Base-by-base conservation (phyloP, 2,329 filamentous ascomycete species). In the Aspergillus vadensis region DNA sequence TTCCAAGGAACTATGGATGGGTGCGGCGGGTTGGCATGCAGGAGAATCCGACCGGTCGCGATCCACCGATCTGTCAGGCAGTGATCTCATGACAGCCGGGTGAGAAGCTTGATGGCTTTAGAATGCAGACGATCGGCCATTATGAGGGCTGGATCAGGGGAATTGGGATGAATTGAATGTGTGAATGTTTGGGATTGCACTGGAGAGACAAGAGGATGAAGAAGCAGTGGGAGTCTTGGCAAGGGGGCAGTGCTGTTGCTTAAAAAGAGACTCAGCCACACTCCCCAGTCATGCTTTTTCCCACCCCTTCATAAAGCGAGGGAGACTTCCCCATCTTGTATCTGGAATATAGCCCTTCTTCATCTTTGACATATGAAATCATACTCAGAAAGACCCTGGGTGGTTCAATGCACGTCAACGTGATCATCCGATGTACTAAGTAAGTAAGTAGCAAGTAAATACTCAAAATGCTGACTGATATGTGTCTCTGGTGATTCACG, bases 221-320 rank as follows among this genome's bases (percentile, higher is more conserved):
- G 5, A 10, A 3, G 14, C 7, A 8, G 25, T 27, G 4, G 10
- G 8, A 7, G 38, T 8, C 38, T 55, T 55, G 52, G 52, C 52
- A 55, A 55, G 52, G 52, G 41, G 52, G 52, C 52, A 55, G 52
- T 55, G 52, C 51, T 27, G 12, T 14, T 17, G 10, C 32, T 36
- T 36, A 15, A 36, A 12, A 6, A 36, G 27, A 36, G 32, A 36
- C 32, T 53, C 50, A 53, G 50, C 50, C 50, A 53, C 50, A 53
- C 12, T 52, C 44, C 25, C 25, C 44, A 25, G 14, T 12, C n/a
- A 50, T 8, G 7, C 23, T 12, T 15, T 36, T 36, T 14, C 6
- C 12, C 4, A 12, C 32, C 41, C 41, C 41, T 21, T 44, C 41
- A 23, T 21, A 44, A 44, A 23, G 41, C 41, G n/a, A 44, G 41